Conservation (phyloP, 1,284 basidiomycete genomes). For the Cutaneotrichosporon curvatum region DNA sequence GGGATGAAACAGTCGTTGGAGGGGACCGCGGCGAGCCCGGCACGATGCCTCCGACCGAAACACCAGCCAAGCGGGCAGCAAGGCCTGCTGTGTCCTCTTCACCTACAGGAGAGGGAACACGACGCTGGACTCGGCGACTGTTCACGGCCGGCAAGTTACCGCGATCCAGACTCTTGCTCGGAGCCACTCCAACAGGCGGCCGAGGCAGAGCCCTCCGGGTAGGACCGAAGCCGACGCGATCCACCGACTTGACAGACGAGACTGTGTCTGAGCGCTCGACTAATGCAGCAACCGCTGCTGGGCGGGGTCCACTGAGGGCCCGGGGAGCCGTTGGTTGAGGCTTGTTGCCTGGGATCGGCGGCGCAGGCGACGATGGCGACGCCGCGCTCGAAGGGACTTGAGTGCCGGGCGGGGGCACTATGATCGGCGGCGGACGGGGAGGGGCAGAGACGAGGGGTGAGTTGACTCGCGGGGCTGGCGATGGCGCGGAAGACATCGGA, state of each 20-base stretch:
- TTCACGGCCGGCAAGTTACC: conserved; percentile 23
- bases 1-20: neutral
- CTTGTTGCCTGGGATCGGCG: neutral
- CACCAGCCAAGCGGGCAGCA: conserved; percentile 8
- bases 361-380: too few species aligned
- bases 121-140: too few species aligned
- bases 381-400: too few species aligned
- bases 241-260: conserved; percentile 40
- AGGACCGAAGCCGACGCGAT: conserved; percentile 26
- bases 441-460: neutral
- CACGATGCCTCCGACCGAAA: conserved; percentile 5
- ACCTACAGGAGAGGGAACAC: too few species aligned
- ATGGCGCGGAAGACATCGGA: neutral
- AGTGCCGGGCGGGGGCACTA: too few species aligned
- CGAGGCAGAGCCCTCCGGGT: conserved; percentile 29
- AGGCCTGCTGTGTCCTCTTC: conserved; percentile 7
- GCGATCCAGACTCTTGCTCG: conserved; percentile 37
- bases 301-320: too few species aligned
- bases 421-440: neutral
- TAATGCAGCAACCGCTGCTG: conserved; percentile 8
- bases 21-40: conserved; percentile 2
- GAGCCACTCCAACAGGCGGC: conserved; percentile 33
- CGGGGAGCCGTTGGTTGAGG: neutral
- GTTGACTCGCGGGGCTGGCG: neutral
- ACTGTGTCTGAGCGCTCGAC: conserved; percentile 41